Conservation (phyloP, 2,329 filamentous ascomycete species). For the Ophiostoma perfectum region DNA sequence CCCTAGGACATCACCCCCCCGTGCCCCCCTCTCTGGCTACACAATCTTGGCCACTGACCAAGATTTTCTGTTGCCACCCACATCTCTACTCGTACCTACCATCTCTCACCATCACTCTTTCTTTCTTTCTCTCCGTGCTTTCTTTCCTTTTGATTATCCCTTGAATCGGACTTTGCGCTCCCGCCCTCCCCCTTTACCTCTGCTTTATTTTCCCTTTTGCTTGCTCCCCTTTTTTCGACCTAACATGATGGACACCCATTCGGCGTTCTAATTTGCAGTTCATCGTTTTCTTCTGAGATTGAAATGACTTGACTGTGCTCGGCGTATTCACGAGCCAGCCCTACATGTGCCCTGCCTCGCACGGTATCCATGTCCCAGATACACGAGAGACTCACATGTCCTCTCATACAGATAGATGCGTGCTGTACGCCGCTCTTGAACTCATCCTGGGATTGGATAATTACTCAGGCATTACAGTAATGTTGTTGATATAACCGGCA, state of each 20-base stretch:
- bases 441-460: no score
- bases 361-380: no score
- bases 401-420: not conserved
- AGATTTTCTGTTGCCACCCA: conserved; percentile 6
- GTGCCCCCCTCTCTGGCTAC: conserved; percentile 2
- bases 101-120: conserved; percentile 5
- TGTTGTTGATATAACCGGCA: no score
- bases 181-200: not conserved
- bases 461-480: no score
- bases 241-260: not conserved
- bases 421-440: no score
- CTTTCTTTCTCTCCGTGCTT: not conserved
- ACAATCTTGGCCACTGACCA: conserved; percentile 6
- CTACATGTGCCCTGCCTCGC: no score
- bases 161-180: not conserved
- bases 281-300: no score
- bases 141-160: not conserved
- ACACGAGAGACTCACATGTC: not conserved
- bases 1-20: not conserved
- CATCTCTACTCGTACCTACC: not conserved
- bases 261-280: not conserved
- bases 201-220: no score
- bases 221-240: no score
- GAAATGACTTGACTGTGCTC: no score
- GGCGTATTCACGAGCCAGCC: no score